Percentiles rank a stretch among this genome's conserved stretches.
Conservation (phyloP, 768 basidiomycete species). For the Tulasnella sp. region DNA sequence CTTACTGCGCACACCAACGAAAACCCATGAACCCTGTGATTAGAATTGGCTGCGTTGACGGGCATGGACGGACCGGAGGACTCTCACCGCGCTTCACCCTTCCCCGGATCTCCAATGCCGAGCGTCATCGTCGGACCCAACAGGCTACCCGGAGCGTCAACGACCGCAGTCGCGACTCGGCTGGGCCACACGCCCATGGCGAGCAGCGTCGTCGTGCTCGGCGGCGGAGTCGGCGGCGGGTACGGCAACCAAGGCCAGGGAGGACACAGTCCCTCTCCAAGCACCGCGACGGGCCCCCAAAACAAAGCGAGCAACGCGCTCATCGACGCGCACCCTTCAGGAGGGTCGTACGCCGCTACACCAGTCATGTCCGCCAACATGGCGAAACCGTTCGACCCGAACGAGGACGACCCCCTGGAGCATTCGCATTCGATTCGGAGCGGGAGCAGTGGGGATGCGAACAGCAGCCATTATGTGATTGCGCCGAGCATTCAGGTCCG, state of each 20-base stretch:
- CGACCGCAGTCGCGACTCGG: conserved; percentile 28
- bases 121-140: conserved; percentile 34
- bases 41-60: conserved; percentile 91
- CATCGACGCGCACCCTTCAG: conserved; percentile 23
- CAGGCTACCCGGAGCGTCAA: conserved; percentile 31
- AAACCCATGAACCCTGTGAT: not conserved
- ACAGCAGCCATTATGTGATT: conserved; percentile 58
- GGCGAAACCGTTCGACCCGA: conserved; percentile 56
- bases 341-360: not conserved
- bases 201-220: conserved; percentile 24
- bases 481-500: conserved; percentile 91
- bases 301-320: conserved; percentile 6
- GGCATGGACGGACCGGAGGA: conserved; percentile 63
- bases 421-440: conserved; percentile 50
- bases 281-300: conserved; percentile 38
- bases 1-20: not conserved
- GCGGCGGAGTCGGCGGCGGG: not conserved
- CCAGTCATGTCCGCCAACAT: not conserved
- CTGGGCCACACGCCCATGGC: conserved; percentile 39
- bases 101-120: conserved; percentile 35
- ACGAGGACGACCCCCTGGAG: conserved; percentile 83
- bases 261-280: not conserved
- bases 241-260: not conserved
- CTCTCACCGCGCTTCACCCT: not conserved
- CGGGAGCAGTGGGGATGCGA: conserved; percentile 43